phyloP scores from a whole-genome alignment of 306 rosid genomes.

The Gastrolobium bilobum region DNA sequence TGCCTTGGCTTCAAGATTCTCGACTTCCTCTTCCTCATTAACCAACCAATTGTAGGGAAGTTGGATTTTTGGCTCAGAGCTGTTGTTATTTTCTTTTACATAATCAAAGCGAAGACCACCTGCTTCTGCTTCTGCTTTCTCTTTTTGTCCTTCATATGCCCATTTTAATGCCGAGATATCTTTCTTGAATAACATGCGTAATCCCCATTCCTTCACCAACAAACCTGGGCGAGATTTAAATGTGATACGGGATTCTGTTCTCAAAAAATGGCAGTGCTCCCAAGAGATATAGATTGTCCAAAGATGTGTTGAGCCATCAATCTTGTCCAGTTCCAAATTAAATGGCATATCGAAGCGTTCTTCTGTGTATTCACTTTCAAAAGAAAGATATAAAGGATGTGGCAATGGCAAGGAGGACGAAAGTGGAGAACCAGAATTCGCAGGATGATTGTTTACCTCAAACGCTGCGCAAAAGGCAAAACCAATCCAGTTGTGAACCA shows the following conservation, averaged over 20 bases:
- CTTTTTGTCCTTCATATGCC: too few species aligned
- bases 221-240: slow-evolving; percentile 19
- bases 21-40: neutral
- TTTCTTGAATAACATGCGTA: neutral
- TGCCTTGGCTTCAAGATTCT: neutral
- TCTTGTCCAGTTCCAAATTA: neutral
- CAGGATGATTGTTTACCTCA: neutral
- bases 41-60: neutral
- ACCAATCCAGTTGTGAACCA: neutral
- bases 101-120: neutral
- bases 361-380: slow-evolving; percentile 8
- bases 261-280: slow-evolving; percentile 31
- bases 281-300: slow-evolving; percentile 29
- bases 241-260: neutral
- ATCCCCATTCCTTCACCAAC: neutral
- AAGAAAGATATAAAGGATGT: slow-evolving; percentile 27
- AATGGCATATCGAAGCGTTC: neutral
- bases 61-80: neutral
- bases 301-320: neutral
- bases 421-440: neutral
- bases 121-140: too few species aligned
- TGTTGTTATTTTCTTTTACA: neutral
- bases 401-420: neutral
- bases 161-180: too few species aligned
- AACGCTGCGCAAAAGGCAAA: neutral